Conservation (phyloP, 2,329 filamentous ascomycete species). For the Cryphonectria carpinicola region DNA sequence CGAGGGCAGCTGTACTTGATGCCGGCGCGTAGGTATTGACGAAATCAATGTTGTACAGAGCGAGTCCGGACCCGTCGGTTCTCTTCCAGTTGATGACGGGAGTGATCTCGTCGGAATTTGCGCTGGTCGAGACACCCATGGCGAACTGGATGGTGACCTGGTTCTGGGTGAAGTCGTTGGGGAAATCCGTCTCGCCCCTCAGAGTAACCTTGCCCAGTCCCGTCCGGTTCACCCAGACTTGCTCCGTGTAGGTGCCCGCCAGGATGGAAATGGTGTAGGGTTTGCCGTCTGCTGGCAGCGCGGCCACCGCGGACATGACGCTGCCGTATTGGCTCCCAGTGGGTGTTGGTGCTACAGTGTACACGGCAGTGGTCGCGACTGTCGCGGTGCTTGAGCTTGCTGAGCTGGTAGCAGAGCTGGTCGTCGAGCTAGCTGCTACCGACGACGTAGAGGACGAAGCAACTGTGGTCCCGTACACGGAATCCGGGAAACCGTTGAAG, state of each 20-base stretch:
- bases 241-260: slow-evolving; percentile 47
- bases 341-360: slow-evolving; percentile 3
- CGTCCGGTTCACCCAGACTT: slow-evolving; percentile 44
- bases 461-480: slow-evolving; percentile 12
- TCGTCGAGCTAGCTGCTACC: neutral
- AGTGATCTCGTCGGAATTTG: slow-evolving; percentile 46
- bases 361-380: slow-evolving; percentile 37
- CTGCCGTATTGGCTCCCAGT: slow-evolving; percentile 42
- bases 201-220: slow-evolving; percentile 42
- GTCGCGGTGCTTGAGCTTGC: slow-evolving; percentile 38
- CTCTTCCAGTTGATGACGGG: slow-evolving; percentile 51
- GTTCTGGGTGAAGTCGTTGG: slow-evolving; percentile 43
- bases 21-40: slow-evolving; percentile 37
- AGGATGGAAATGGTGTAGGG: slow-evolving; percentile 45
- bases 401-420: slow-evolving; percentile 21
- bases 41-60: slow-evolving; percentile 56
- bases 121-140: slow-evolving; percentile 45
- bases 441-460: slow-evolving; percentile 12
- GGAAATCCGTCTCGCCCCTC: slow-evolving; percentile 38
- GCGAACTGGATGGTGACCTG: slow-evolving; percentile 42
- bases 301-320: slow-evolving; percentile 47
- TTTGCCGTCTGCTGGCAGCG: slow-evolving; percentile 46
- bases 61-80: slow-evolving; percentile 40
- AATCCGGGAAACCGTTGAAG: slow-evolving; percentile 23
- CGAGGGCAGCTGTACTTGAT: slow-evolving; percentile 34